A percentile compares a stretch with the other conserved stretches of the same genome.
Conservation (phyloP, 148 eudicot genomes). For the Euryodendron excelsum region DNA sequence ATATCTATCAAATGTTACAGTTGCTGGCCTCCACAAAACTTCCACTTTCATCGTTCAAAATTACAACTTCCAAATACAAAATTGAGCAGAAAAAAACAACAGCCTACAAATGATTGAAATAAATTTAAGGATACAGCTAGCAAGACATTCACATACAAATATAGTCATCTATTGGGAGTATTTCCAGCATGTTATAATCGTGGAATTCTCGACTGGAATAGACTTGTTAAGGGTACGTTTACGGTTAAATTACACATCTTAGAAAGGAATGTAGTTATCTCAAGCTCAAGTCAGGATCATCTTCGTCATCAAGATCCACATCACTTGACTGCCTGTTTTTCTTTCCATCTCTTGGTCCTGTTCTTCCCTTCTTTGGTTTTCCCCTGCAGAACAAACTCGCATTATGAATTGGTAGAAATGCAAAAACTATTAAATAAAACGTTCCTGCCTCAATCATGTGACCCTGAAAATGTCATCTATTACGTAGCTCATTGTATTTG, state of each 20-base stretch:
- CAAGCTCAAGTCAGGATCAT: conserved; percentile 30
- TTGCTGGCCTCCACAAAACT: no score
- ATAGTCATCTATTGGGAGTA: neutral
- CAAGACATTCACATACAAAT: neutral
- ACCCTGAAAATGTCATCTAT: no score
- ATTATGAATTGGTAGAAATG: no score
- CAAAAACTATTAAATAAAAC: no score
- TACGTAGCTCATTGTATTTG: no score
- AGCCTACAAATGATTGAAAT: neutral
- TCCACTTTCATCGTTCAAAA: no score
- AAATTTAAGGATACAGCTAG: neutral
- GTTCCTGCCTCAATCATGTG: no score
- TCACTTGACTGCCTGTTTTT: conserved; percentile 35
- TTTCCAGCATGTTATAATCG: neutral
- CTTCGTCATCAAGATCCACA: conserved; percentile 41
- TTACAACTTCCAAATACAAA: neutral
- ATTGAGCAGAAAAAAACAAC: neutral
- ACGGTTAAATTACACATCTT: neutral
- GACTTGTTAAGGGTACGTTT: neutral
- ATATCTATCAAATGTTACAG: neutral
- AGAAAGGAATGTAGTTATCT: conserved; percentile 9
- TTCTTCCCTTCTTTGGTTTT: conserved; percentile 73
- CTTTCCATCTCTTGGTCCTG: conserved; percentile 51
- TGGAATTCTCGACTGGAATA: neutral
- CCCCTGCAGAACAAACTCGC: conserved; percentile 40